Base-by-base conservation (phyloP, 2,329 filamentous ascomycete genomes). In the Trichoderma semiorbis region DNA sequence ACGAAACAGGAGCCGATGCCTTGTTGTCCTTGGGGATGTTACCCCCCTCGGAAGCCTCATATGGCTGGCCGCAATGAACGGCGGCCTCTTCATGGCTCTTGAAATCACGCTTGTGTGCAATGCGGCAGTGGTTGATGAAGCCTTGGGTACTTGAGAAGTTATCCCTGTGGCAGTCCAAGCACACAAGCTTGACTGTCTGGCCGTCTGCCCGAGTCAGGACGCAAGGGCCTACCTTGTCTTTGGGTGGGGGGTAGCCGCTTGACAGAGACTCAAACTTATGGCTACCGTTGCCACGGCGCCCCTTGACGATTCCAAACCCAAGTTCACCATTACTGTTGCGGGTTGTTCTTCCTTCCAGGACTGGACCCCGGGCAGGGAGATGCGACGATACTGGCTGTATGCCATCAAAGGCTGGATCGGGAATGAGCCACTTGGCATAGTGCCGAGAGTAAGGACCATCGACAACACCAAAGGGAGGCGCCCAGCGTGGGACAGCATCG, bases 51-150 rank as follows among this genome's bases (percentile, higher is more conserved):
- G 79, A 76, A 2, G 75, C 71, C 24, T 97, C 93, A 72, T 97
- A 89, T 14, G 92, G 90, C 75, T 95, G 91, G 67, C 96, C 96
- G 76, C 94, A 97, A 72, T 93, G 92, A 70, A 95, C 87, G 39
- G 95, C 96, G 74, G 96, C 96, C 78, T 95, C 93, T 80, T 98
- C 95, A 78, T 99, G 96, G 77, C 94, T 98, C 83, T 97, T 95
- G 85, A 95, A 98, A 74, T 97, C 94, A 72, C 93, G 89, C 79
- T 92, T 93, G 83, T 99, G 96, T 30, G 95, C 94, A 77, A 99
- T 98, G 71, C 96, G 94, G 80, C 95, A 98, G 80, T 99, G 96
- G 79, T 99, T 99, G 84, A 99, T 96, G 83, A 98, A 98, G n/a
- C 96, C 96, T 81, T 98, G 96, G 0, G 95, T 97, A 83, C 95